Evolutionary conservation across 176 grass and related monocot genomes (phyloP).

Genomic region (Typha latifolia): DNA sequence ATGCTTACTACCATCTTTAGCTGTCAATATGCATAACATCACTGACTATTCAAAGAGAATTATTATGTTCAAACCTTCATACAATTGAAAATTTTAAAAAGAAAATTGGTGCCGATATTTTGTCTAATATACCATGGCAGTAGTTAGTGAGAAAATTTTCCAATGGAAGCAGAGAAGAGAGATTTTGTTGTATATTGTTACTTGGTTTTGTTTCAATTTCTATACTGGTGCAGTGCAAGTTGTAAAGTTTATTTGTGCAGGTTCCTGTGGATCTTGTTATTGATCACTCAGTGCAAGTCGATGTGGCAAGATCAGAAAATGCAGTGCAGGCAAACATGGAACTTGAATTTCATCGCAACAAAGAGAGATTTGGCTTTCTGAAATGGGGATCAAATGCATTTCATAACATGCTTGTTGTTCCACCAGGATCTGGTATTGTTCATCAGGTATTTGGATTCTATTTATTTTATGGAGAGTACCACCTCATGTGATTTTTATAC

Average conservation of each 20-base stretch:
- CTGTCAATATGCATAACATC: too few species aligned
- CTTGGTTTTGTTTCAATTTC: conserved; percentile 1
- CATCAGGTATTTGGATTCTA: conserved; percentile 59
- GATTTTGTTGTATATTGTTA: neutral
- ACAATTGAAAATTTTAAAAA: too few species aligned
- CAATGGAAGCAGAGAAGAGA: too few species aligned
- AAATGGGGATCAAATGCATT: conserved; percentile 96
- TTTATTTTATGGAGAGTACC: neutral
- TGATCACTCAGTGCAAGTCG: conserved; percentile 95
- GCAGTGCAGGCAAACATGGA: conserved; percentile 80
- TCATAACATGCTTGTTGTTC: conserved; percentile 98
- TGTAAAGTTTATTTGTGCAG: conserved; percentile 32
- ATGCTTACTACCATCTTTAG: too few species aligned
- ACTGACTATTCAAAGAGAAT: too few species aligned
- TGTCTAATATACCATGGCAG: too few species aligned
- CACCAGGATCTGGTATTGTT: conserved; percentile 97
- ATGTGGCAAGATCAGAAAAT: conserved; percentile 84
- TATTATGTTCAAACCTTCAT: too few species aligned
- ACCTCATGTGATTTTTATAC: too few species aligned
- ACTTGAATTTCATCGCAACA: conserved; percentile 88
- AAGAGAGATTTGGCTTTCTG: conserved; percentile 82
- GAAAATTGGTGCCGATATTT: too few species aligned
- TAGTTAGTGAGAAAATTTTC: too few species aligned
- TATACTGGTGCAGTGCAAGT: neutral
- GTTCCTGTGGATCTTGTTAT: conserved; percentile 96